Percentiles rank a stretch among this genome's conserved stretches.
phyloP scores from a whole-genome alignment of 352 stramenopile species.

The Phytophthora quininea region DNA sequence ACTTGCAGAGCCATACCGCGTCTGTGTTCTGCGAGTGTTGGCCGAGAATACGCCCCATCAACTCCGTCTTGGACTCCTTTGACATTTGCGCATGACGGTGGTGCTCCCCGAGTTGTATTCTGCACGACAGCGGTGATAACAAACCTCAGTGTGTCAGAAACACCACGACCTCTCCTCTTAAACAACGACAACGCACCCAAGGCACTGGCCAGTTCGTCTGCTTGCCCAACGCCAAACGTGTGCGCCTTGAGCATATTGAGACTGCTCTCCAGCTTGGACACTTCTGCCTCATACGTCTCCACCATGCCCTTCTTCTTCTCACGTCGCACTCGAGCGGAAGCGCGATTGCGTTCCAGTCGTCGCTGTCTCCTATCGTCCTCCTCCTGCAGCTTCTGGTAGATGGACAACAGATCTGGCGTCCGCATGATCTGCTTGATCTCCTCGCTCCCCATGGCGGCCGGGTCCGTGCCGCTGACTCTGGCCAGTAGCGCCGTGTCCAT shows the following conservation, averaged over 20 bases:
- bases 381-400: conserved; percentile 90
- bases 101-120: conserved; percentile 84
- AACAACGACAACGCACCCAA: conserved; percentile 52
- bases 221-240: conserved; percentile 72
- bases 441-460: conserved; percentile 77
- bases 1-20: conserved; percentile 44
- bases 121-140: conserved; percentile 18
- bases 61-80: conserved; percentile 85
- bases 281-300: conserved; percentile 85
- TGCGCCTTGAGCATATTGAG: conserved; percentile 82
- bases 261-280: conserved; percentile 88
- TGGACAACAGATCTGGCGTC: conserved; percentile 79
- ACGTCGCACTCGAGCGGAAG: conserved; percentile 77
- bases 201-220: conserved; percentile 68
- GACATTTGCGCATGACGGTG: conserved; percentile 82
- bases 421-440: conserved; percentile 91
- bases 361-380: conserved; percentile 83
- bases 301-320: conserved; percentile 91
- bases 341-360: conserved; percentile 79
- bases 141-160: background rate
- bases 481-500: conserved; percentile 83
- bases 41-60: conserved; percentile 77
- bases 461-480: conserved; percentile 80
- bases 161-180: background rate
- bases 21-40: conserved; percentile 80